Percentiles rank a stretch among this genome's conserved stretches.
Evolutionary conservation across 179 eudicot species (phyloP).

Genomic region (Corrigiola litoralis): DNA sequence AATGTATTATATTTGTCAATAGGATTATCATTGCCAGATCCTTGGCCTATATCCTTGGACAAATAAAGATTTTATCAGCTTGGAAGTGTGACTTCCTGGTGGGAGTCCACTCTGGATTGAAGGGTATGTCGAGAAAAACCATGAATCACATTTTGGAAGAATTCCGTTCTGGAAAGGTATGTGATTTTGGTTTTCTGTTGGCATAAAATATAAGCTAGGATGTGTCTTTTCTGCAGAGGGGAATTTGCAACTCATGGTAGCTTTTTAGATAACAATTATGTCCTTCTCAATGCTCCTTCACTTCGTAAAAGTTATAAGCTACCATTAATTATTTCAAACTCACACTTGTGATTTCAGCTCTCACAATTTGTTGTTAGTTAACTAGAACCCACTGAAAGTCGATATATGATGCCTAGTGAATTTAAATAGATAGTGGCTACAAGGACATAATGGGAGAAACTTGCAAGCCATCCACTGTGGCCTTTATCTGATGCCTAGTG

Average conservation of each 20-base stretch:
- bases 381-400: no score
- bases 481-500: neutral
- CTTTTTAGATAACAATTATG: neutral
- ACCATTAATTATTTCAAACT: neutral
- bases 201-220: neutral
- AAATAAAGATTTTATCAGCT: slow-evolving; percentile 50
- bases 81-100: slow-evolving; percentile 79
- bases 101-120: slow-evolving; percentile 76
- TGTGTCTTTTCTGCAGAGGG: neutral
- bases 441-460: no score
- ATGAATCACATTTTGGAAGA: slow-evolving; percentile 63
- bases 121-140: slow-evolving; percentile 61
- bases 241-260: neutral
- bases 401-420: no score
- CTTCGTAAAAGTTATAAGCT: neutral
- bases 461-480: neutral
- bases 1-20: slow-evolving; percentile 88
- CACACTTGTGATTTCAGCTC: no score
- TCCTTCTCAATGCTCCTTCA: neutral
- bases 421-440: no score
- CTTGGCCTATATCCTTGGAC: slow-evolving; percentile 55
- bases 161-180: slow-evolving; percentile 96
- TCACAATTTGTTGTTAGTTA: no score
- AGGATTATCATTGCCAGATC: slow-evolving; percentile 85
- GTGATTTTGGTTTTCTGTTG: neutral